Evolutionary conservation across 345 rosid species (phyloP).

Genomic region (sweet orange (Citrus sinensis)): DNA sequence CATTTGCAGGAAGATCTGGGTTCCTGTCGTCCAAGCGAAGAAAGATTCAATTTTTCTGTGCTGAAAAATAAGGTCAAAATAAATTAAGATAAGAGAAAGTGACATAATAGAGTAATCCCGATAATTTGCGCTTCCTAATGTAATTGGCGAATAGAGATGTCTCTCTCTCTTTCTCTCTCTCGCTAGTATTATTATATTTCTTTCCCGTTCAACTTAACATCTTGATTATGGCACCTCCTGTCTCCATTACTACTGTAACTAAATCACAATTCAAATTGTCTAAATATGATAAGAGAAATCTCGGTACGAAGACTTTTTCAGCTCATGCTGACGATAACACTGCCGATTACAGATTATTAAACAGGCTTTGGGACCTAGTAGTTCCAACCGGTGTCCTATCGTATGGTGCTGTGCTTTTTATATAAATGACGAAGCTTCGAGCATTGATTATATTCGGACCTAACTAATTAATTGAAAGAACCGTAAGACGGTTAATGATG

Average conservation of each 20-base stretch:
- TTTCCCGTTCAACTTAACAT: not conserved
- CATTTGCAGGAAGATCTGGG: not conserved
- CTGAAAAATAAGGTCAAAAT: not conserved
- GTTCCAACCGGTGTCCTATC: not conserved
- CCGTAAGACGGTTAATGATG: not conserved
- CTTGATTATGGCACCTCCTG: not conserved
- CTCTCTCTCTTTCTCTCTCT: not conserved
- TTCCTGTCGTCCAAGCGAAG: slow-evolving; percentile 11
- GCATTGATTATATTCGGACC: not conserved
- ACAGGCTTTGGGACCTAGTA: not conserved
- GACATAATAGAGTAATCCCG: not conserved
- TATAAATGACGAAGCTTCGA: not conserved
- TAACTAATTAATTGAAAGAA: not conserved
- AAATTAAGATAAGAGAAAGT: slow-evolving; percentile 1
- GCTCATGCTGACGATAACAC: too few species aligned
- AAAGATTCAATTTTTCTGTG: not conserved
- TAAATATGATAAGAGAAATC: not conserved
- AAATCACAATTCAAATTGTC: not conserved
- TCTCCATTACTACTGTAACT: not conserved
- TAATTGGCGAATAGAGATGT: not conserved
- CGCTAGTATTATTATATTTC: not conserved
- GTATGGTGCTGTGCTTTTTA: too few species aligned
- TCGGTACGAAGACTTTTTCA: not conserved
- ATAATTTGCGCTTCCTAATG: not conserved
- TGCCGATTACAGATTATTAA: not conserved